phyloP scores from a whole-genome alignment of 2,329 filamentous ascomycete genomes.

The Huntiella bhutanensis region DNA sequence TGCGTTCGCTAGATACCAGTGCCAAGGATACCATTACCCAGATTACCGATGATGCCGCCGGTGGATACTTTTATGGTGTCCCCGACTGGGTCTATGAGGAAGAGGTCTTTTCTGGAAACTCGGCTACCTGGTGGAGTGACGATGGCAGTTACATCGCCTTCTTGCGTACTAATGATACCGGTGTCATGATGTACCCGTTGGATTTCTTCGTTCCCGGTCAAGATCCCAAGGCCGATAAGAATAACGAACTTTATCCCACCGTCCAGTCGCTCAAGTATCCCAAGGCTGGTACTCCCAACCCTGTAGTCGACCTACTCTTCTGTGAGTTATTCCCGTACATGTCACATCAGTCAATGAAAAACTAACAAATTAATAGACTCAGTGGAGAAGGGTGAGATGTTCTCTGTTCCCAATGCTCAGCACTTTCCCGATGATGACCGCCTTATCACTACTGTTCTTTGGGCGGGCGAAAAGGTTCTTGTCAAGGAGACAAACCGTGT shows the following conservation, averaged over 20 bases:
- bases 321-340: conserved; percentile 20
- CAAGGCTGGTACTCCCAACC: conserved; percentile 86
- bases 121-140: conserved; percentile 86
- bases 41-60: conserved; percentile 73
- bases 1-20: conserved; percentile 37
- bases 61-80: conserved; percentile 82
- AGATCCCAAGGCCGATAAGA: conserved; percentile 50
- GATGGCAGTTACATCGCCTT: conserved; percentile 84
- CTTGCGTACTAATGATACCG: conserved; percentile 79
- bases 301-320: conserved; percentile 70
- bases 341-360: neutral
- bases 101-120: conserved; percentile 47
- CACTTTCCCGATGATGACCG: conserved; percentile 67
- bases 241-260: conserved; percentile 79
- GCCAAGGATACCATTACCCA: conserved; percentile 35
- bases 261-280: conserved; percentile 90
- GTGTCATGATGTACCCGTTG: conserved; percentile 77
- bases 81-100: conserved; percentile 94
- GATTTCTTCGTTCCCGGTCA: conserved; percentile 85
- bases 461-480: conserved; percentile 70
- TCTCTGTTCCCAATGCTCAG: conserved; percentile 56
- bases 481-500: conserved; percentile 88
- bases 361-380: conserved; percentile 31
- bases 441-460: conserved; percentile 82
- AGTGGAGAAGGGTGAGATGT: conserved; percentile 54